Conservation (phyloP, 805 yeast genomes). For the Candida chilensis region DNA sequence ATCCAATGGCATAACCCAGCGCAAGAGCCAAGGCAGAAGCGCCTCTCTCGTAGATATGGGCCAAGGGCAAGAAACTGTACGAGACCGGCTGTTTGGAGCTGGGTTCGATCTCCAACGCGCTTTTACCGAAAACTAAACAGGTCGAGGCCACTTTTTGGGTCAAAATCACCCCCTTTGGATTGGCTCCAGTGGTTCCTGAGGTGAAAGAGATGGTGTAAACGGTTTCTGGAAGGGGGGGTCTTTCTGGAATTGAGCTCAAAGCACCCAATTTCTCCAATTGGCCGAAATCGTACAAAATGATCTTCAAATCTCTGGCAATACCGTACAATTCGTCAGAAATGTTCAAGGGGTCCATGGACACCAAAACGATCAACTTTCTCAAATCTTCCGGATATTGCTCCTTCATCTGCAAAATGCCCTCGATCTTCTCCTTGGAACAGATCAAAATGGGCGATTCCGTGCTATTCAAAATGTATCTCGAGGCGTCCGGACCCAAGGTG, state of each 20-base stretch:
- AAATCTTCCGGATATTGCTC: constrained; percentile 9
- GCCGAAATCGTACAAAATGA: constrained; percentile 28
- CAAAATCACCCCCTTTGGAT: constrained; percentile 31
- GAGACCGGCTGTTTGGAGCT: constrained; percentile 8
- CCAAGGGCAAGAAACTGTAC: constrained; percentile 43
- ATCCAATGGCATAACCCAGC: constrained; percentile 16
- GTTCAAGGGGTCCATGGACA: constrained; percentile 22
- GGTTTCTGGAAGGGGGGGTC: constrained; percentile 17
- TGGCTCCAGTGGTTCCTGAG: constrained; percentile 30
- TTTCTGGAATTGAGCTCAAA: constrained; percentile 15
- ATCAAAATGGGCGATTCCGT: constrained; percentile 39
- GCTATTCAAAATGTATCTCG: constrained; percentile 28
- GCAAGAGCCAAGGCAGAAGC: constrained; percentile 15
- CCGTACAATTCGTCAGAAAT: constrained; percentile 3
- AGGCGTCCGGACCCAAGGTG: constrained; percentile 40
- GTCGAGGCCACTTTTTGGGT: constrained; percentile 25
- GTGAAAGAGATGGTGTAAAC: constrained; percentile 29
- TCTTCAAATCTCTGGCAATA: constrained; percentile 5
- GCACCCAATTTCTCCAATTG: constrained; percentile 30
- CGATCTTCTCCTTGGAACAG: constrained; percentile 22
- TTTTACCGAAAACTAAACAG: no score
- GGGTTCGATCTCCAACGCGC: constrained; percentile 14
- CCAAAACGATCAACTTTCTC: constrained; percentile 18
- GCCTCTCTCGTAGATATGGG: constrained; percentile 49
- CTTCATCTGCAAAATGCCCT: constrained; percentile 6